phyloP scores from a whole-genome alignment of 139 green algal species.

The Tetraselmis striata region DNA sequence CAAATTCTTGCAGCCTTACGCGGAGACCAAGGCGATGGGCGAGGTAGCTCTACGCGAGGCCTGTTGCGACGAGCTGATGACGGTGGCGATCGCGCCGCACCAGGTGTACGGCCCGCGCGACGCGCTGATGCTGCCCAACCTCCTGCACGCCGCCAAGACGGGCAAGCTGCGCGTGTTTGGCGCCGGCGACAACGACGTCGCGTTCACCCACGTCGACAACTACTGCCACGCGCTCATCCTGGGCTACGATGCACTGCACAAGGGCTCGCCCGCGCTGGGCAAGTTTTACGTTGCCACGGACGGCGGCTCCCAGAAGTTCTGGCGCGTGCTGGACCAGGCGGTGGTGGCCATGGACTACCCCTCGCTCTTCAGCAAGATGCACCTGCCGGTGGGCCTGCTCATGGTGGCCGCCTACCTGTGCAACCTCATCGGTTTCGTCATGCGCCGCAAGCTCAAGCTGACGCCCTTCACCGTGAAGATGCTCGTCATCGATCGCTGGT shows the following conservation, averaged over 20 bases:
- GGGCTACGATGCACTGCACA: conserved; percentile 22
- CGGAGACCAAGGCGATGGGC: conserved; percentile 29
- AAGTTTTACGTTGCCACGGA: conserved; percentile 37
- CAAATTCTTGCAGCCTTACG: conserved; percentile 28
- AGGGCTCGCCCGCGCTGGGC: conserved; percentile 18
- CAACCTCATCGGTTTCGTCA: conserved; percentile 8
- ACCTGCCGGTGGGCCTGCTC: conserved; percentile 18
- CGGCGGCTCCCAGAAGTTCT: conserved; percentile 8
- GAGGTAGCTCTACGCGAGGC: conserved; percentile 17
- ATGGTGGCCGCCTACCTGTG: conserved; percentile 14
- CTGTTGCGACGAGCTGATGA: conserved; percentile 18
- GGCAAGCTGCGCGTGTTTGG: conserved; percentile 25
- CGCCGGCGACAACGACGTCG: conserved; percentile 17
- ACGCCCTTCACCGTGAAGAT: conserved; percentile 26
- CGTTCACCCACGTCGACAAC: conserved; percentile 31
- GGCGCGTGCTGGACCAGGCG: conserved; percentile 1
- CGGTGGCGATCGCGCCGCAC: conserved; percentile 28
- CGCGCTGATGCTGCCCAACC: conserved; percentile 26
- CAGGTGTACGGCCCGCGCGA: conserved; percentile 34
- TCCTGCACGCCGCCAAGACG: conserved; percentile 14
- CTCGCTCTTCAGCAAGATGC: conserved; percentile 16
- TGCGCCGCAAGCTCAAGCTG: conserved; percentile 30
- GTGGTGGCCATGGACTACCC: conserved; percentile 7
- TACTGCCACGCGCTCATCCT: conserved; percentile 32
- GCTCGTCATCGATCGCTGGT: conserved; percentile 28